Evolutionary conservation across 2,329 filamentous ascomycete species (phyloP), one percentile per base, ranked within the genome.

Genomic region (Lasiodiplodia gonubiensis): DNA sequence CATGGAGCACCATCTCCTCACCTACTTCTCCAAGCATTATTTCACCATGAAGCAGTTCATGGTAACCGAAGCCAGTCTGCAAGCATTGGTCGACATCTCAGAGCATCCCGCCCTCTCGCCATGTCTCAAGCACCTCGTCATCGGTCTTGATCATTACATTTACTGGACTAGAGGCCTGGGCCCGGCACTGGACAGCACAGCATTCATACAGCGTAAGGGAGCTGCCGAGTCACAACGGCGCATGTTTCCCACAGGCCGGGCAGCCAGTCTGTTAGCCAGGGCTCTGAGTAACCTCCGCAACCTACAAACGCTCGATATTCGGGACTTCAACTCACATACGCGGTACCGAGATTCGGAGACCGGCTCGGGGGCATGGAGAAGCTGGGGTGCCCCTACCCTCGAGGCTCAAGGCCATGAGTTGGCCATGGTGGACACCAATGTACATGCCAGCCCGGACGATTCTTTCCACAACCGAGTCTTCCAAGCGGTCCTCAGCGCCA

Each of bases 21-120:
- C 82, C 59, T 80, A 80, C 39, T 91, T 90, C 71, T 80, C 84
- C 33, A 79, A 79, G 27, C 88, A 90, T 70, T 91, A 89, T 80
- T 91, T 92, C 77, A 81, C 79, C 61, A 88, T 87, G 74, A 86
- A 85, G 72, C 88, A 90, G 72, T 91, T 90, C 76, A 88, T 89
- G 85, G 73, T 90, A 65, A 84, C 84, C 1, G 79, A 85, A 39
- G 77, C 81, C 70, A 90, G 88, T 71, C 78, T 90, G 11, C 81
- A 85, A 64, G 80, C 84, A 0, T 79, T 90, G 16, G 66, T 80
- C 39, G 78, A 78, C 60, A 82, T 82, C 61, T 77, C 80, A 12
- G 75, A 78, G 52, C 76, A 82, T 68, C 71, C 70, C 27, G 76
- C 74, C 37, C 73, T 82, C 1, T 76, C 77, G 12, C 70, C 75